A percentile compares a stretch with the other conserved stretches of the same genome.
These are phyloP conservation scores for Moesziomyces antarcticus DNA, from an alignment of 1,284 basidiomycete genomes.

Conservation along the genomic window DNA sequence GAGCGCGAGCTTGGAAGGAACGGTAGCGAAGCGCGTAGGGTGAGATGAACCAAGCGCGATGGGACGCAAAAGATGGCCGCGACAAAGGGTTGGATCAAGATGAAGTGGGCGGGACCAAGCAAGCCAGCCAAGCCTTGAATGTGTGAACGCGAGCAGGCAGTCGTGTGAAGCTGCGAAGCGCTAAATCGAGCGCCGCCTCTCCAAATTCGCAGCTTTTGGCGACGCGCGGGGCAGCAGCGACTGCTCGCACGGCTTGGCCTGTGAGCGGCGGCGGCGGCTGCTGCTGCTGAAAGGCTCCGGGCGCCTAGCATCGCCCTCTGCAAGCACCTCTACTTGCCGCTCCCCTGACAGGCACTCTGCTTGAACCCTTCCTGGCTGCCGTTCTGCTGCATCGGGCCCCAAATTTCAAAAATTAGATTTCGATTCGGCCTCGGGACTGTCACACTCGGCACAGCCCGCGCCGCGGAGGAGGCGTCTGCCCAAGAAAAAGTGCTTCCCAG, in stretches of 20 bases:
- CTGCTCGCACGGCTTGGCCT: too few relatives aligned
- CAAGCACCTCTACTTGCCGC: too few relatives aligned
- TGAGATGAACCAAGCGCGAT: background rate
- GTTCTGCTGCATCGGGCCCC: too few relatives aligned
- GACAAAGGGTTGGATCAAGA: background rate
- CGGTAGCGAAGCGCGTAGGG: background rate
- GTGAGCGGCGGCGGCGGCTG: too few relatives aligned
- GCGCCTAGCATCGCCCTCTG: too few relatives aligned
- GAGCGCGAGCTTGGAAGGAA: background rate
- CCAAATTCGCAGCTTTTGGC: background rate
- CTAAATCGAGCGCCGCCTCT: background rate
- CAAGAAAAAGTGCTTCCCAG: background rate
- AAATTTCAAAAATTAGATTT: too few relatives aligned
- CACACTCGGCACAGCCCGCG: background rate
- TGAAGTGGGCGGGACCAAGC: background rate
- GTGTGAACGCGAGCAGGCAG: background rate
- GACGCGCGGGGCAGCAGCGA: background rate
- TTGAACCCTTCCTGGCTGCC: too few relatives aligned
- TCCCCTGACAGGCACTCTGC: too few relatives aligned
- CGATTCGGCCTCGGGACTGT: background rate
- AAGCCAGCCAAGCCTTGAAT: background rate
- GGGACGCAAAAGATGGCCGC: too few relatives aligned
- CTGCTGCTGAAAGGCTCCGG: too few relatives aligned
- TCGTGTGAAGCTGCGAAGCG: background rate
- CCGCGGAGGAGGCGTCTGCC: background rate